These are phyloP conservation scores for Pythium graminicola DNA, from an alignment of 352 stramenopile genomes.

Conservation along the genomic window DNA sequence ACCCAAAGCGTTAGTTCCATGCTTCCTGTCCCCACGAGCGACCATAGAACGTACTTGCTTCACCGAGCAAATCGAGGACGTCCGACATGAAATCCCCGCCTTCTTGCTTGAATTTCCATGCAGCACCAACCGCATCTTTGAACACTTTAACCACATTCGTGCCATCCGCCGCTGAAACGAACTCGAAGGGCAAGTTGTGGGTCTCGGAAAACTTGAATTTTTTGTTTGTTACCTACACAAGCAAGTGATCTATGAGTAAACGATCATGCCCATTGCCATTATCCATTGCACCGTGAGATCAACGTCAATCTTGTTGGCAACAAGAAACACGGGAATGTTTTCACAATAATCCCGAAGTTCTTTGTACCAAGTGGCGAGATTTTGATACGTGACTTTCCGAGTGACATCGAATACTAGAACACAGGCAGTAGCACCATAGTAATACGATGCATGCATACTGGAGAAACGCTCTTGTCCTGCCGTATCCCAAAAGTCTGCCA, in stretches of 20 bases:
- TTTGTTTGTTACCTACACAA: constrained; percentile 89
- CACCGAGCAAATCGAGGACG: constrained; percentile 85
- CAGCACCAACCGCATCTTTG: constrained; percentile 79
- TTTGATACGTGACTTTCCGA: constrained; percentile 93
- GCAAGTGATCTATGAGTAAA: not conserved
- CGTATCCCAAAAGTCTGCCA: constrained; percentile 94
- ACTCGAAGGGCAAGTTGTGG: constrained; percentile 92
- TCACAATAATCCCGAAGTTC: constrained; percentile 92
- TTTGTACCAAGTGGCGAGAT: constrained; percentile 88
- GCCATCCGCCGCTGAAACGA: constrained; percentile 92
- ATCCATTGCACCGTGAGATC: constrained; percentile 72
- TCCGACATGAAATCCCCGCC: constrained; percentile 91
- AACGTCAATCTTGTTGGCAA: constrained; percentile 97
- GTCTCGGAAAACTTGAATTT: constrained; percentile 95
- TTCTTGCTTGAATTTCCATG: constrained; percentile 84
- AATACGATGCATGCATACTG: constrained; percentile 95
- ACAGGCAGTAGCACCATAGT: constrained; percentile 92
- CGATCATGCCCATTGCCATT: not conserved
- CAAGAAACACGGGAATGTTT: constrained; percentile 88
- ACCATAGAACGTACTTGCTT: constrained; percentile 31
- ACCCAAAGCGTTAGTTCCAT: not conserved
- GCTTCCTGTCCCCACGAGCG: not conserved
- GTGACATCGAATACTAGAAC: constrained; percentile 96
- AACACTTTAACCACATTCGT: constrained; percentile 97
- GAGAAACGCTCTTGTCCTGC: constrained; percentile 94